A percentile compares a stretch with the other conserved stretches of the same genome.
phyloP scores from a whole-genome alignment of 2,329 filamentous ascomycete species.

The Coniochaeta sp. region DNA sequence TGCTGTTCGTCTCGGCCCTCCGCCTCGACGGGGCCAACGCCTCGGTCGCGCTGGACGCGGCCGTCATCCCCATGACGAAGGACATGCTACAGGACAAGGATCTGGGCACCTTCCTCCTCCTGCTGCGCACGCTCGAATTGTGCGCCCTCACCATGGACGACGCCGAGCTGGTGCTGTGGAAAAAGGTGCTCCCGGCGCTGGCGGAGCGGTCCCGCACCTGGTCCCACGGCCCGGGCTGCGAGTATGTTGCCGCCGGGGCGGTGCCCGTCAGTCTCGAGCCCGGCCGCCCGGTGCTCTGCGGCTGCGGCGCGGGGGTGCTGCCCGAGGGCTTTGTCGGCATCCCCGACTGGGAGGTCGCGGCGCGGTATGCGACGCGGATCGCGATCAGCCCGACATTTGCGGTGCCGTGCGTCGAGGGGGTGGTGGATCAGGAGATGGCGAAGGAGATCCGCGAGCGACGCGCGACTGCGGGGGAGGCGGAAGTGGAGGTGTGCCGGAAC shows the following conservation, averaged over 20 bases:
- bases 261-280: conserved; percentile 30
- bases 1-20: conserved; percentile 33
- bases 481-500: conserved; percentile 23
- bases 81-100: conserved; percentile 21
- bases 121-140: not conserved
- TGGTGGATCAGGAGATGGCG: conserved; percentile 17
- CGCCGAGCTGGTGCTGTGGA: conserved; percentile 51
- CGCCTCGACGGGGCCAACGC: conserved; percentile 34
- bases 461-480: not conserved
- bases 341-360: conserved; percentile 34
- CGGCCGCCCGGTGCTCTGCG: conserved; percentile 32
- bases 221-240: conserved; percentile 32
- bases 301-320: conserved; percentile 35
- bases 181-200: conserved; percentile 32
- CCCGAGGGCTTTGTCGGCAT: conserved; percentile 30
- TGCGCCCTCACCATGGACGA: conserved; percentile 31
- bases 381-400: conserved; percentile 50
- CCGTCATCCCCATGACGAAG: conserved; percentile 36
- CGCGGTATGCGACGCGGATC: conserved; percentile 40
- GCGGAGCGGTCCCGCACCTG: conserved; percentile 43
- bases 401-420: conserved; percentile 32
- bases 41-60: conserved; percentile 38
- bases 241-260: conserved; percentile 28
- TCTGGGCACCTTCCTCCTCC: conserved; percentile 30
- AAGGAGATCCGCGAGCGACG: not conserved